Base-by-base conservation (phyloP, 257 asterid genomes). In the Gardenia jasminoides region DNA sequence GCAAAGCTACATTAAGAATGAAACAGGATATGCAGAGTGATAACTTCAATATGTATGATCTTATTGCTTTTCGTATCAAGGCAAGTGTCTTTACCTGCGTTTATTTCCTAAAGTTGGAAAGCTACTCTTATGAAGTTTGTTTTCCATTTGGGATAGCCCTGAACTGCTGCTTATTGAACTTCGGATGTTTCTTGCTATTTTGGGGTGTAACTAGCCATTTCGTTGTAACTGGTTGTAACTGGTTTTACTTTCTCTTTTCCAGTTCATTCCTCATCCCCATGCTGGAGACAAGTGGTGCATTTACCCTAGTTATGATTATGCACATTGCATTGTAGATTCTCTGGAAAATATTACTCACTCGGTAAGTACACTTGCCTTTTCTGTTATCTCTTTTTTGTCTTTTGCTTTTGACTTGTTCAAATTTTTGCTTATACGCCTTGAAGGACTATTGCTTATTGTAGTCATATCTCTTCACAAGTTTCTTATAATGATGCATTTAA, bases 281-380 rank as follows among this genome's bases (percentile, higher is more conserved):
- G 99, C 98, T 4, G 98, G 99, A 73, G 97, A 96, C 88, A 92
- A 90, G 62, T 96, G 99, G 98, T 93, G 98, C 85, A 96, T 96
- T 84, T 96, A 96, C 83, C 98, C 99, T 17, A 96, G 99, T 81
- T 93, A 96, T 87, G 99, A 96, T 81, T 96, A 89, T 19, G 92
- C 98, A 8, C 98, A 96, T 86, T 93, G 98, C 87, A 87, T 91
- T 72, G 99, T 96, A 50, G 99, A 96, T 91, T 93, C 99, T 80
- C 91, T 93, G 80, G 98, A 96, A 85, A 89, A 93, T 80, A 82
- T 96, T 58, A 96, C 97, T 79, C 99, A 96, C 82, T 96, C 99
- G 87, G 99, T 93, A 86, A 46, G 95, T n/a, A 39, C 41, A n/a
- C 80, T 78, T 81, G 22, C 52, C 50, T 6, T 7, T 74, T 66